Base-by-base conservation (phyloP, 805 yeast species). In the Pichia rugopelliculosa region DNA sequence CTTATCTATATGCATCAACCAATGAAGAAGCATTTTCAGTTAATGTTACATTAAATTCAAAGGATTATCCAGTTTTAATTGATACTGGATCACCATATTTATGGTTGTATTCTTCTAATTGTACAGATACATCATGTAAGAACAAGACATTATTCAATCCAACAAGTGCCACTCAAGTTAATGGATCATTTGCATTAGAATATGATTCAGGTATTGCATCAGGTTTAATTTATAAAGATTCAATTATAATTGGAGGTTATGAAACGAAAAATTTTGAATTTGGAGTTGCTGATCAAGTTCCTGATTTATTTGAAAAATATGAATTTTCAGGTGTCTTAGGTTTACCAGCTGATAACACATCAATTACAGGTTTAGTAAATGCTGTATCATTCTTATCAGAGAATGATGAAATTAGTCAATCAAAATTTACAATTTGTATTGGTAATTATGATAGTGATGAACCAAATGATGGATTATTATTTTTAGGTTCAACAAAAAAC, bases 71-170 rank as follows among this genome's bases (percentile, higher is more conserved):
- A 6, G 62, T 82, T 36, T 68, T 82, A 18, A 63, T 82, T 17
- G 87, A 82, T 60, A 82, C 87, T 0, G 87, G 84, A 7, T 77
- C 84, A 24, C 79, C 80, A 17, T 74, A 79, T 48, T 59, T 79
- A 2, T 82, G 87, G 87, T 70, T 82, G 4, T 80, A 78, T 58
- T 79, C 77, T 42, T 59, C 68, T 1, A 61, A 72, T 36, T 81
- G 87, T 64, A 59, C 64, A 1, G 70, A 70, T 44, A 21, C 55
- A 6, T 67, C 76, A 1, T 81, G 86, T 54, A 44, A 57, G 3
- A 56, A 56, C 30, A 58, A 65, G 26, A 51, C 56, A 7, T 50
- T 67, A 3, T 69, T 64, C 51, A 62, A 73, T 23, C 38, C 58
- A 11, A 26, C 58, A 4, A 37, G 45, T 1, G 38, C 54, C 1